These are phyloP conservation scores for Salix arbutifolia DNA, from an alignment of 345 rosid genomes.

Conservation along the genomic window DNA sequence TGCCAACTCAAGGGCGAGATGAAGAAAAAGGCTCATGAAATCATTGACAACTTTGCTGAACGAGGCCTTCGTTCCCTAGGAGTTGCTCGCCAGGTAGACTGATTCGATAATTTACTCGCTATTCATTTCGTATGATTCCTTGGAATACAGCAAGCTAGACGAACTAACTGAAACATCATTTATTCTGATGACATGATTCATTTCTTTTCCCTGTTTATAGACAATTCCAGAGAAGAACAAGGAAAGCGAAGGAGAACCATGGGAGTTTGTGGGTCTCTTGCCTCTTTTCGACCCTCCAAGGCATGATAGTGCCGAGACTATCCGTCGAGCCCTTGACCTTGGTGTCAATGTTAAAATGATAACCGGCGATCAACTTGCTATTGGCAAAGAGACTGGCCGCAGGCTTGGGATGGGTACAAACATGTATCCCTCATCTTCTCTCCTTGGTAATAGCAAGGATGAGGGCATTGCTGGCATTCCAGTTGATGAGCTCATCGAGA, in stretches of 20 bases:
- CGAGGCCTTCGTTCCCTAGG: constrained; percentile 87
- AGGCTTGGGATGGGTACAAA: constrained; percentile 95
- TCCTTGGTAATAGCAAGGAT: constrained; percentile 74
- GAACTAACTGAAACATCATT: neutral
- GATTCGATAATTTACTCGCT: neutral
- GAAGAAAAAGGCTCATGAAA: constrained; percentile 44
- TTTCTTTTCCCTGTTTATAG: constrained; percentile 27
- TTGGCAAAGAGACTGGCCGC: constrained; percentile 92
- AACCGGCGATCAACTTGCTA: constrained; percentile 79
- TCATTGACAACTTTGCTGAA: constrained; percentile 64
- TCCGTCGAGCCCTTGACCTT: constrained; percentile 76
- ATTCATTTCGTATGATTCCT: neutral
- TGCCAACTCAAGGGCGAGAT: constrained; percentile 58
- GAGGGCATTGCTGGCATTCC: constrained; percentile 59
- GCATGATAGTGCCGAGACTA: constrained; percentile 97
- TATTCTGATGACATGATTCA: neutral
- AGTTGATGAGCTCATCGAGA: constrained; percentile 78
- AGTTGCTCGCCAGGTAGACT: constrained; percentile 64
- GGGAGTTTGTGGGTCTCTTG: constrained; percentile 90
- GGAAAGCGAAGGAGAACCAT: constrained; percentile 65
- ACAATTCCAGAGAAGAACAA: constrained; percentile 63
- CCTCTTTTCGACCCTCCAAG: constrained; percentile 97
- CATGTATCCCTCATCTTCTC: constrained; percentile 88
- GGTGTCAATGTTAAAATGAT: constrained; percentile 98
- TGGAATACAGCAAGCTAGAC: neutral